Evolutionary conservation across 2,329 filamentous ascomycete genomes (phyloP).

Genomic region (Alternaria sp.): DNA sequence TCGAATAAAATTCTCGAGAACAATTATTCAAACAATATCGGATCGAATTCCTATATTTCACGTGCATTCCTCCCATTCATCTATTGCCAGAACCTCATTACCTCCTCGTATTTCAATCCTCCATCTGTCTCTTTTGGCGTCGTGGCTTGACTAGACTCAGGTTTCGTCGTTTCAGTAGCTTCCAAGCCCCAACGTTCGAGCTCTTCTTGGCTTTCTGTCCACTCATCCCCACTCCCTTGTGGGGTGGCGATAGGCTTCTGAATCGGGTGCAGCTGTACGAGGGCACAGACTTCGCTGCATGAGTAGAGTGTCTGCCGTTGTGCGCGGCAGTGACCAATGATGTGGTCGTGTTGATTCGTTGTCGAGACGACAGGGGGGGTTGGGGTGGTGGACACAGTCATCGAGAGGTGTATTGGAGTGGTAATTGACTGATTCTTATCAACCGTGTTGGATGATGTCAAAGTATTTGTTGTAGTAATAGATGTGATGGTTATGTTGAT

Average conservation of each 20-base stretch:
- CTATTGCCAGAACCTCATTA: constrained; percentile 7
- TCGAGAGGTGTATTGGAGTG: neutral
- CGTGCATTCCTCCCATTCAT: neutral
- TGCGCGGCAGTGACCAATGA: constrained; percentile 21
- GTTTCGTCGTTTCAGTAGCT: neutral
- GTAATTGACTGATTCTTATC: neutral
- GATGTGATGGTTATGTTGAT: constrained; percentile 1
- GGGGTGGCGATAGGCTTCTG: neutral
- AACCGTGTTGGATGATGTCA: neutral
- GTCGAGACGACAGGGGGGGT: constrained; percentile 1
- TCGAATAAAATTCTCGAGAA: neutral
- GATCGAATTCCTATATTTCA: neutral
- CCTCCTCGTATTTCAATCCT: constrained; percentile 3
- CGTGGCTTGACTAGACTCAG: neutral
- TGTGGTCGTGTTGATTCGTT: constrained; percentile 19
- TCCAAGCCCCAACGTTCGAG: constrained; percentile 22
- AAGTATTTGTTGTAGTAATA: constrained; percentile 1
- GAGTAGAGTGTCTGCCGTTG: constrained; percentile 21
- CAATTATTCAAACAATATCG: neutral
- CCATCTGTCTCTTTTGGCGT: neutral
- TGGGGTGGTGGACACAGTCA: constrained; percentile 4
- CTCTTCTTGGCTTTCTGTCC: constrained; percentile 17
- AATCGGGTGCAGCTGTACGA: neutral
- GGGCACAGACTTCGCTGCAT: neutral
- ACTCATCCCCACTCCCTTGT: constrained; percentile 10